A percentile compares a stretch with the other conserved stretches of the same genome.
phyloP scores from a whole-genome alignment of 345 rosid genomes.

The Eucalyptus marginata region DNA sequence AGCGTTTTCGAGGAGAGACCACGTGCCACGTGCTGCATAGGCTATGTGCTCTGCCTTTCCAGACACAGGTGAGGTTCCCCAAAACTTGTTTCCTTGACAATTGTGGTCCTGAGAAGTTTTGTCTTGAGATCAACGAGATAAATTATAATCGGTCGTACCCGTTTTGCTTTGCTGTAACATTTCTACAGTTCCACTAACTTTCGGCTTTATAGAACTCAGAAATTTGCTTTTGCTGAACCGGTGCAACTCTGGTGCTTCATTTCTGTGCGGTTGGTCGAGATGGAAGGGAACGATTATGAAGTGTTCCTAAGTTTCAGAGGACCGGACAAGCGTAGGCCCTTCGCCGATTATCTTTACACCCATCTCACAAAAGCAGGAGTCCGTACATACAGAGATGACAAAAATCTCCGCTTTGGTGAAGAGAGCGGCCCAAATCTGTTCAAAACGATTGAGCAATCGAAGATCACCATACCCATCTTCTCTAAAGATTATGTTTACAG shows the following conservation, averaged over 20 bases:
- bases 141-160: neutral
- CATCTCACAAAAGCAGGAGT: neutral
- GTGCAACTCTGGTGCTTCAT: neutral
- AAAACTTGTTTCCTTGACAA: neutral
- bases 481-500: neutral
- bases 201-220: neutral
- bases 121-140: neutral
- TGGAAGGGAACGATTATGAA: neutral
- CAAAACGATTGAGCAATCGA: neutral
- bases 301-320: neutral
- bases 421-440: rapidly evolving
- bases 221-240: neutral
- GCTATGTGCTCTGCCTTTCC: neutral
- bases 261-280: neutral
- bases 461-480: neutral
- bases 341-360: neutral
- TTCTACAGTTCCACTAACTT: neutral
- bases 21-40: no score
- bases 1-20: no score
- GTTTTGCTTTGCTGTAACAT: rapidly evolving
- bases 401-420: no score
- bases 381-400: no score
- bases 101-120: neutral
- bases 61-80: neutral
- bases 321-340: rapidly evolving